These are phyloP conservation scores for Phlebiopsis flavidoalba DNA, from an alignment of 768 basidiomycete species.

Conservation along the genomic window DNA sequence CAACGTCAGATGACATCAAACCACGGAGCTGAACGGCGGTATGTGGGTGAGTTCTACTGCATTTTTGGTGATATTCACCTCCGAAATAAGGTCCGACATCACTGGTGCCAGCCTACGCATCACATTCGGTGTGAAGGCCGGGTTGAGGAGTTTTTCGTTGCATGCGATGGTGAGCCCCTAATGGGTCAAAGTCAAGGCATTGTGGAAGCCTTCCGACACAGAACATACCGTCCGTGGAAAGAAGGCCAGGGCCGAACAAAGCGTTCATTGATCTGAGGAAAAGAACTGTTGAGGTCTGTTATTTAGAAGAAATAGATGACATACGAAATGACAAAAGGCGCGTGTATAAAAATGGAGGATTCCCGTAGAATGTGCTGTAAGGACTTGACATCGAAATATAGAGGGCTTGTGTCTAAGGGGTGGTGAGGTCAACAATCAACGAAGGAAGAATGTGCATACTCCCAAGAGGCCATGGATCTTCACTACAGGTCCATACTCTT, in stretches of 20 bases:
- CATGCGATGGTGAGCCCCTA: neutral
- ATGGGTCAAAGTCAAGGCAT: neutral
- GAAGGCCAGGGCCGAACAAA: neutral
- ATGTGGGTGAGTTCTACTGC: too few species aligned
- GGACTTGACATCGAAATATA: conserved; percentile 20
- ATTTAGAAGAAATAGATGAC: neutral
- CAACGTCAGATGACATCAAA: neutral
- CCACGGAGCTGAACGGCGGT: neutral
- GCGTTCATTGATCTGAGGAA: neutral
- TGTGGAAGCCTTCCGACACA: neutral
- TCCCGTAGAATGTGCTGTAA: conserved; percentile 9
- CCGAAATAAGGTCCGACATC: conserved; percentile 17
- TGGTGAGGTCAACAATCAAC: neutral
- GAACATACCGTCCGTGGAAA: neutral
- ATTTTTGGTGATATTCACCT: conserved; percentile 5
- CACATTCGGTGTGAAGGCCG: conserved; percentile 24
- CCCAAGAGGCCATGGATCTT: conserved; percentile 6
- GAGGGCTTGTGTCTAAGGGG: conserved; percentile 15
- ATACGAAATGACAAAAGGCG: neutral
- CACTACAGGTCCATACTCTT: neutral
- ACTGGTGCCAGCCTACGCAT: conserved; percentile 22
- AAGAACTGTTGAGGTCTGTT: too few species aligned
- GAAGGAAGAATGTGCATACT: neutral
- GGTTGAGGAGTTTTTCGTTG: conserved; percentile 19
- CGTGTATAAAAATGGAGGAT: neutral